Evolutionary conservation across 2,329 filamentous ascomycete genomes (phyloP), one percentile per base, ranked within the genome.

Genomic region (Fragosphaeria purpurea): DNA sequence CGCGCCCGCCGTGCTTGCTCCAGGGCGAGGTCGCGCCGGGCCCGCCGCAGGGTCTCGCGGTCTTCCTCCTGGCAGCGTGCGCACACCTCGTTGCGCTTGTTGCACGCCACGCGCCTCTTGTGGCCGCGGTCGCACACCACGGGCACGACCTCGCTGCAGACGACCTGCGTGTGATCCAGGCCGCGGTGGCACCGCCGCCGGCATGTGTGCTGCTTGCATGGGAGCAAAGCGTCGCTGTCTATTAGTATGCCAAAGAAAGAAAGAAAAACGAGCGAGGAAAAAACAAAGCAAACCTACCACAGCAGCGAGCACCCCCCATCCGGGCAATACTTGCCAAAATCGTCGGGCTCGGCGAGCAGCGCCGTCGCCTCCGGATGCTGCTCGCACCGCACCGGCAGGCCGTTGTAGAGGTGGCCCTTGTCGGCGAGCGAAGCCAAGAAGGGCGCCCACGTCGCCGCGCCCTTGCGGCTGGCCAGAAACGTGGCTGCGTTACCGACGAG

Each of bases 401-500:
- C 83, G 48, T 82, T 74, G 46, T 78, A 76, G 0, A 86, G 57
- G 42, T 76, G 71, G 0, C 68, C 66, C 1, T 71, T 67, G 0
- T 66, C 56, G 47, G 76, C 78, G 22, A 89, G 57, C 0, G 72
- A 60, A 0, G 77, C 63, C 40, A 88, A 76, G 30, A 86, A 75
- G 0, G 70, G 70, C 0, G 56, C 56, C 84, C 84, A 88, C 0
- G 75, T 63, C 0, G 68, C 62, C 40, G 68, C 70, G 1, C 81
- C 81, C 58, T 81, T 82, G 32, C 70, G 70, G 55, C 74, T 77
- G 2, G 69, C 66, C 58, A 78, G 71, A 56, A 88, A 88, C 0
- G 85, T 89, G 0, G 76, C 65, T 50, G 79, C 73, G 58, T 87
- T 87, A 0, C 85, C 83, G 42, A 88, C 76, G 56, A 90, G 69